These are phyloP conservation scores for Rubia tinctorum DNA, from an alignment of 305 asterid genomes.

Conservation along the genomic window DNA sequence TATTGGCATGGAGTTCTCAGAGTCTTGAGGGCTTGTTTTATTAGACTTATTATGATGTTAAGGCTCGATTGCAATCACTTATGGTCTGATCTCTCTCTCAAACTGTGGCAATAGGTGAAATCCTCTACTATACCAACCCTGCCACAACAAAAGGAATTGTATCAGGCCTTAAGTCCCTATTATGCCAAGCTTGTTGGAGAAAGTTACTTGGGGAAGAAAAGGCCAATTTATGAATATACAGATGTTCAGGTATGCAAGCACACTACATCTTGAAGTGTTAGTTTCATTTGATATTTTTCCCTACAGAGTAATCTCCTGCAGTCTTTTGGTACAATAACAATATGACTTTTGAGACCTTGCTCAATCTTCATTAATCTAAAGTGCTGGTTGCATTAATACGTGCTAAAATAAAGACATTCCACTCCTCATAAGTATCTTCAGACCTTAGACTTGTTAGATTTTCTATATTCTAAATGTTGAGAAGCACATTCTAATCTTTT, in stretches of 20 bases:
- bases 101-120: slow-evolving; percentile 57
- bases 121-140: slow-evolving; percentile 77
- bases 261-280: neutral
- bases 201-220: slow-evolving; percentile 83
- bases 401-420: neutral
- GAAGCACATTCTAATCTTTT: no score
- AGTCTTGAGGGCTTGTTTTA: neutral
- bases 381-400: neutral
- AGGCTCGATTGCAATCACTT: neutral
- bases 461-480: no score
- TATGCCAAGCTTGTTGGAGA: slow-evolving; percentile 94
- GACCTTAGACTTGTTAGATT: no score
- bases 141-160: slow-evolving; percentile 78
- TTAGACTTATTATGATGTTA: neutral
- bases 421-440: no score
- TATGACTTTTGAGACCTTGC: neutral
- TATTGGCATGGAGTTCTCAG: neutral
- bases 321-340: neutral
- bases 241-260: slow-evolving; percentile 67
- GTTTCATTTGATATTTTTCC: slow-evolving; percentile 10
- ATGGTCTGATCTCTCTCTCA: slow-evolving; percentile 15
- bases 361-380: neutral
- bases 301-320: neutral
- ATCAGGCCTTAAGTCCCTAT: slow-evolving; percentile 63
- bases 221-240: slow-evolving; percentile 88